phyloP scores from a whole-genome alignment of 2,329 filamentous ascomycete genomes.

The Sporothrix brasiliensis region DNA sequence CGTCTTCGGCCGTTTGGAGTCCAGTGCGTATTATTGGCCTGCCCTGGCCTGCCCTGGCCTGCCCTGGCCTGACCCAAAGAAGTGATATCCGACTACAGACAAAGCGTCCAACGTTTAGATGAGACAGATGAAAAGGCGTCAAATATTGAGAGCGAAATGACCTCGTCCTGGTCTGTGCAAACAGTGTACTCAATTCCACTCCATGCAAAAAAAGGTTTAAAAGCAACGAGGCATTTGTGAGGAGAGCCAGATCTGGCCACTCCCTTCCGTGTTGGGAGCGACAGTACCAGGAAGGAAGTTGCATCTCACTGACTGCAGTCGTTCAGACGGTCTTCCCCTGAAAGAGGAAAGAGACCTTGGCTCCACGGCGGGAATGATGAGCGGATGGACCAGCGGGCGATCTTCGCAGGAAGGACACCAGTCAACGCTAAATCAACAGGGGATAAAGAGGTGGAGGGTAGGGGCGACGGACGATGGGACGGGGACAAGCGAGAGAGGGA shows the following conservation, averaged over 20 bases:
- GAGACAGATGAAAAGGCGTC: no score
- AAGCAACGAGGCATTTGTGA: neutral
- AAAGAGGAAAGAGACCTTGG: conserved; percentile 19
- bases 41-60: neutral
- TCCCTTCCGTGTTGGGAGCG: neutral
- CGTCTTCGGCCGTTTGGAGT: no score
- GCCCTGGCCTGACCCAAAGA: neutral
- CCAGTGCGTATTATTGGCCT: no score
- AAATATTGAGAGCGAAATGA: no score
- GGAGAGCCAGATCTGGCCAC: neutral
- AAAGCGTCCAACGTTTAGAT: neutral
- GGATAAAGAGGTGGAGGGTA: neutral
- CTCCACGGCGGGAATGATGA: neutral
- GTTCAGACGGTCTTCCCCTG: neutral
- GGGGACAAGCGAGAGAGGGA: neutral
- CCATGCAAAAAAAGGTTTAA: neutral
- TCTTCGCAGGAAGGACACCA: conserved; percentile 24
- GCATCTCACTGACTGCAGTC: no score
- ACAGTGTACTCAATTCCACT: no score
- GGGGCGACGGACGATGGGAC: neutral
- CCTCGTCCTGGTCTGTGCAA: no score
- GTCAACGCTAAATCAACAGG: conserved; percentile 13
- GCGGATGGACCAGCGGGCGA: conserved; percentile 23
- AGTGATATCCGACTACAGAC: conserved; percentile 6
- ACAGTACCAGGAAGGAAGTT: no score